These are phyloP conservation scores for Azolla pinnata DNA, from an alignment of 75 land plant species.

Conservation along the genomic window DNA sequence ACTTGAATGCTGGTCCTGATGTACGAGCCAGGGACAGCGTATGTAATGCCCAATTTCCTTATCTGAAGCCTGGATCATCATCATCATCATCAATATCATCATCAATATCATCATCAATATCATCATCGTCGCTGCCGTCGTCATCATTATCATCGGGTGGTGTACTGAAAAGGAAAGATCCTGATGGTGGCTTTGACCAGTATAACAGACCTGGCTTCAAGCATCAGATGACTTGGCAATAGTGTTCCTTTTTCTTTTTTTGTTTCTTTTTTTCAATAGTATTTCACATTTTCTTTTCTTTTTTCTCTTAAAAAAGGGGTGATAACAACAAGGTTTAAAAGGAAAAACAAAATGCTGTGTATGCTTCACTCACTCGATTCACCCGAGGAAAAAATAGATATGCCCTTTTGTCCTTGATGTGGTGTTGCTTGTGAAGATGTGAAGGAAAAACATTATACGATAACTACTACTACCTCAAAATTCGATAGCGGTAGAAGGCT, in stretches of 20 bases:
- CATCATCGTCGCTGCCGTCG: too few relatives aligned
- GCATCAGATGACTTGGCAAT: conserved; percentile 8
- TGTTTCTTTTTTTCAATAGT: neutral
- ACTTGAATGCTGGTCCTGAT: conserved; percentile 57
- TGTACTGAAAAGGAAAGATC: conserved; percentile 16
- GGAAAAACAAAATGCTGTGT: too few relatives aligned
- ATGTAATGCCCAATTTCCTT: conserved; percentile 6
- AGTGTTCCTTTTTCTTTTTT: neutral
- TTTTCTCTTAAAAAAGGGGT: neutral
- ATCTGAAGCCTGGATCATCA: neutral
- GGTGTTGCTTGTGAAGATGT: too few relatives aligned
- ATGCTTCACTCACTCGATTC: too few relatives aligned
- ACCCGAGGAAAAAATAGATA: too few relatives aligned
- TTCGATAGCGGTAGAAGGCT: neutral
- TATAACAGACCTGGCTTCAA: conserved; percentile 11
- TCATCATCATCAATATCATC: too few relatives aligned
- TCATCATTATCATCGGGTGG: too few relatives aligned
- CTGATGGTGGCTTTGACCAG: conserved; percentile 14
- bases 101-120: too few relatives aligned
- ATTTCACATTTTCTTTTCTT: neutral
- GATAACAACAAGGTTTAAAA: too few relatives aligned
- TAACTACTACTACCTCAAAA: too few relatives aligned
- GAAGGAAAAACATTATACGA: neutral
- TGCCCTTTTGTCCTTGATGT: too few relatives aligned
- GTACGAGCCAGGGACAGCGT: conserved; percentile 16